These are phyloP conservation scores for Blepharisma japonicum DNA, from an alignment of 73 alveolate species.

Conservation along the genomic window DNA sequence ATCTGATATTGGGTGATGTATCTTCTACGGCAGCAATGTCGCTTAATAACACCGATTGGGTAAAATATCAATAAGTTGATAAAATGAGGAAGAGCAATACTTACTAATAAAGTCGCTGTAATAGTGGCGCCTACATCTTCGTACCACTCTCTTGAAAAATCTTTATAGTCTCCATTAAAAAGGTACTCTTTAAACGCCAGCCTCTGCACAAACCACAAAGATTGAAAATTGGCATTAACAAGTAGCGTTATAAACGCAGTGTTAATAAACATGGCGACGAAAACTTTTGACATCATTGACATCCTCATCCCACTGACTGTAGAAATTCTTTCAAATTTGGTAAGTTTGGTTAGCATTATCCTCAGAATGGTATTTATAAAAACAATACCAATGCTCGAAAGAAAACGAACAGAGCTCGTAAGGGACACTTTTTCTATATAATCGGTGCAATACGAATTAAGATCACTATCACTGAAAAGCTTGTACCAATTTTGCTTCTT, in stretches of 20 bases:
- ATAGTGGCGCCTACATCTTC: slow-evolving; percentile 48
- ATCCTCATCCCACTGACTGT: slow-evolving; percentile 29
- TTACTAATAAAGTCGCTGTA: slow-evolving; percentile 36
- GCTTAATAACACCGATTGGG: slow-evolving; percentile 31
- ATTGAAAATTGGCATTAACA: slow-evolving; percentile 48
- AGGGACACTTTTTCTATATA: slow-evolving; percentile 26
- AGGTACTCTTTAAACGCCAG: slow-evolving; percentile 33
- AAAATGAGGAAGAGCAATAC: slow-evolving; percentile 39
- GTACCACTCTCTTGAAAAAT: slow-evolving; percentile 58
- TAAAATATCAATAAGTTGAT: slow-evolving; percentile 27
- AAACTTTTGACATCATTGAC: slow-evolving; percentile 36
- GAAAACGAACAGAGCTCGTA: slow-evolving; percentile 19
- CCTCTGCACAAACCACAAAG: slow-evolving; percentile 22
- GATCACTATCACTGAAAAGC: slow-evolving; percentile 22
- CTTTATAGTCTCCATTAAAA: slow-evolving; percentile 38
- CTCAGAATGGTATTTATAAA: slow-evolving; percentile 41
- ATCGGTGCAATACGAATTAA: slow-evolving; percentile 34
- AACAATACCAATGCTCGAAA: slow-evolving; percentile 39
- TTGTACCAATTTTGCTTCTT: slow-evolving; percentile 32
- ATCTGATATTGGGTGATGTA: slow-evolving; percentile 41
- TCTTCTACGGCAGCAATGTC: slow-evolving; percentile 15
- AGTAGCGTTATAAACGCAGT: slow-evolving; percentile 46
- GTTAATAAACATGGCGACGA: slow-evolving; percentile 42
- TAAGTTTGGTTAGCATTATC: slow-evolving; percentile 22
- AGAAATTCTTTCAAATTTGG: slow-evolving; percentile 39